A percentile compares a stretch with the other conserved stretches of the same genome.
Evolutionary conservation across 768 basidiomycete genomes (phyloP).

Genomic region (Suillus placidus): DNA sequence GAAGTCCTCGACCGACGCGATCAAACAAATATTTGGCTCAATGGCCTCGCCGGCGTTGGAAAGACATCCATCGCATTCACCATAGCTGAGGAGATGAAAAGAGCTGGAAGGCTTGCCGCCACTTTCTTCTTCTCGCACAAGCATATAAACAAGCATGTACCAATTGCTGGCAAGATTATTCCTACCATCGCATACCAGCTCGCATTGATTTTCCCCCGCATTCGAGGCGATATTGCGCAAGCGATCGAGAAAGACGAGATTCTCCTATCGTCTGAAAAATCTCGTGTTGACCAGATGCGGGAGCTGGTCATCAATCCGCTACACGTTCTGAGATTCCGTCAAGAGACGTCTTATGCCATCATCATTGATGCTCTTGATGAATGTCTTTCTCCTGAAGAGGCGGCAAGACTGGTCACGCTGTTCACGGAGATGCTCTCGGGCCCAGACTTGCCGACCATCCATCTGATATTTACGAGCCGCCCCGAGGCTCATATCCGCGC

Average conservation of each 20-base stretch:
- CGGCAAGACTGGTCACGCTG: constrained; percentile 14
- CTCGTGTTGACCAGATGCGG: constrained; percentile 13
- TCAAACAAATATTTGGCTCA: background rate
- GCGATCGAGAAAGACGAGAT: constrained; percentile 17
- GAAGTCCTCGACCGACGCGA: background rate
- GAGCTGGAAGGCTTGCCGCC: constrained; percentile 19
- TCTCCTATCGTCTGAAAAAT: constrained; percentile 3
- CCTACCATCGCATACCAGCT: constrained; percentile 23
- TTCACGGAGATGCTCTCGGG: constrained; percentile 13
- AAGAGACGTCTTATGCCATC: constrained; percentile 5
- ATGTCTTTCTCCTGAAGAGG: constrained; percentile 14
- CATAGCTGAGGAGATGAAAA: background rate
- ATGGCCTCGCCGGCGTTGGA: background rate
- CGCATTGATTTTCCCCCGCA: constrained; percentile 12
- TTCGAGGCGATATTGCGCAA: constrained; percentile 12
- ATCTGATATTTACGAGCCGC: constrained; percentile 3
- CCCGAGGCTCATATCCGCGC: background rate
- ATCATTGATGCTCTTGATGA: constrained; percentile 13
- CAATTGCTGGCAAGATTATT: constrained; percentile 8
- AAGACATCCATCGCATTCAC: constrained; percentile 1
- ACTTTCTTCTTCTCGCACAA: constrained; percentile 22
- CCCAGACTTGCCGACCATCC: background rate
- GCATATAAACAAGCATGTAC: constrained; percentile 11
- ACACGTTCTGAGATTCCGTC: constrained; percentile 4
- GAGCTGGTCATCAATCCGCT: constrained; percentile 19